These are phyloP conservation scores for Entamoeba histolytica DNA, from an alignment of 208 protist species.

Conservation along the genomic window DNA sequence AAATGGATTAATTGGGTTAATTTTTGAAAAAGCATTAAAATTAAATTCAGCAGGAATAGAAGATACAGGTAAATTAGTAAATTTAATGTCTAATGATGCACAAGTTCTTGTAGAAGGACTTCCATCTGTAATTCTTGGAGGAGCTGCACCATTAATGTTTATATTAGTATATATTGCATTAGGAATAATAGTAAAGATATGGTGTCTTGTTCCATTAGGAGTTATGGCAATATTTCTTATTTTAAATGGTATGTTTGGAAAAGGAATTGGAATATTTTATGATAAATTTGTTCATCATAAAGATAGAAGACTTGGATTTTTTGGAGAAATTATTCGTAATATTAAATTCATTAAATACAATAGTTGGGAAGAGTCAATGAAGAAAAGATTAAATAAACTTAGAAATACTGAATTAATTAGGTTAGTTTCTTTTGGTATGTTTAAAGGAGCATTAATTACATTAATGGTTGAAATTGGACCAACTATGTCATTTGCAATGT, in stretches of 20 bases:
- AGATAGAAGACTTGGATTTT: conserved; percentile 37
- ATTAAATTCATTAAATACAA: conserved; percentile 46
- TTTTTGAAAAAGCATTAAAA: not conserved
- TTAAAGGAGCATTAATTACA: not conserved
- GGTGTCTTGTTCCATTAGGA: not conserved
- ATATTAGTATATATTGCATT: conserved; percentile 23
- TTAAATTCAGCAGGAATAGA: not conserved
- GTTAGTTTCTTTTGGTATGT: not conserved
- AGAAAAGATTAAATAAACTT: conserved; percentile 9
- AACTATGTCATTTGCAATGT: not conserved
- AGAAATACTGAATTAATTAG: conserved; percentile 2
- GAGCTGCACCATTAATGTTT: conserved; percentile 33
- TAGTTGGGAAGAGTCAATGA: conserved; percentile 37
- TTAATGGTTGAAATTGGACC: not conserved
- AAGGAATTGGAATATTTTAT: not conserved
- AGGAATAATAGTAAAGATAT: conserved; percentile 1
- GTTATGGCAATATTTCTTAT: conserved; percentile 31
- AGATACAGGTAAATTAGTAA: conserved; percentile 38
- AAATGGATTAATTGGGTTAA: not conserved
- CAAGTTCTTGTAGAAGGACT: conserved; percentile 14
- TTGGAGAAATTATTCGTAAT: conserved; percentile 34
- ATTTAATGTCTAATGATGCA: conserved; percentile 36
- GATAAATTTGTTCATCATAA: not conserved
- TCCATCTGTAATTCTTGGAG: conserved; percentile 14
- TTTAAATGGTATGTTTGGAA: conserved; percentile 22